Base-by-base conservation (phyloP, 179 eudicot genomes). In the Beta lomatogona region DNA sequence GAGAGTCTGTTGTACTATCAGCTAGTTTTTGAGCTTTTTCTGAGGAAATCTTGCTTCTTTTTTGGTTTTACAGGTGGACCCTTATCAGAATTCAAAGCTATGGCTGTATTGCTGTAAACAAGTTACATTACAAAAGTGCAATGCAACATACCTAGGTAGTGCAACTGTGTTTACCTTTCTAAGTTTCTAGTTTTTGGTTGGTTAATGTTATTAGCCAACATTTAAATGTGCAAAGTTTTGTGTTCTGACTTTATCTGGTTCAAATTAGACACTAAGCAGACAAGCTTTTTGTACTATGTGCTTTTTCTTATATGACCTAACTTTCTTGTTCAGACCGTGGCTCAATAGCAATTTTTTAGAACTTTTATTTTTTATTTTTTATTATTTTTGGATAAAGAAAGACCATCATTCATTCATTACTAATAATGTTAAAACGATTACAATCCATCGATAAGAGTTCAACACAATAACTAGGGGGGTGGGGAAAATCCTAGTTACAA, bases 141-240 rank as follows among this genome's bases (percentile, higher is more conserved):
- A 52, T 72, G 76, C 76, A 72, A 72, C 76, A 3, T 50, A 41
- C 3, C 54, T 70, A 45, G 54, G 50, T 70, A 70, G 54, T 19
- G 53, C 53, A 72, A 28, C 45, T 52, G 41, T 71, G 25, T 50
- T 71, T 71, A 36, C 50, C 75, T 11, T 50, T 6, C 41, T 28
- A 53, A 55, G 63, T 53, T 4, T 9, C 0, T 4, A 21, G 45
- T 22, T 73, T 73, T 73, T 54, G 48, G 48, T 73, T 14, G 75
- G 13, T n/a, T 48, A 71, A 50, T 11, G 53, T 9, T 4, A 71
- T 13, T 72, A 25, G 21, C 75, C 19, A 50, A 13, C 59, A 50
- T 72, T 22, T 52, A 10, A 22, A 50, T 53, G 12, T 52, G 76
- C 22, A 21, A 21, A 44, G 3, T 36, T 41, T 50, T 68, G 5